These are phyloP conservation scores for Ambrosia trifida DNA, from an alignment of 129 eudicot genomes.

Conservation along the genomic window DNA sequence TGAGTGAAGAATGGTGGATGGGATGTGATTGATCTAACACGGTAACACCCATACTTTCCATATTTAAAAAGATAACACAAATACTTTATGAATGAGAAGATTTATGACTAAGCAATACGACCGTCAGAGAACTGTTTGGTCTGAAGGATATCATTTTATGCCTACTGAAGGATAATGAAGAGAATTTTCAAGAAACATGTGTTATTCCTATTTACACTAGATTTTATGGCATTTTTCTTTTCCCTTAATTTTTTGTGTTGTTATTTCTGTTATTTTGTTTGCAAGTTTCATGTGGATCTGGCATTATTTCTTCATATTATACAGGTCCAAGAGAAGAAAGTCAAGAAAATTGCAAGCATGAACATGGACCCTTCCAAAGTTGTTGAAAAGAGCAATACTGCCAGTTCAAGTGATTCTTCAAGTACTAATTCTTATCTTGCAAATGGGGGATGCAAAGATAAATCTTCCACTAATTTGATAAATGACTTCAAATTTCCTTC, in stretches of 20 bases:
- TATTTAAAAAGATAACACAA: background rate
- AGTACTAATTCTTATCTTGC: constrained; percentile 50
- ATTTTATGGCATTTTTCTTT: background rate
- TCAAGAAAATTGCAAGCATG: constrained; percentile 81
- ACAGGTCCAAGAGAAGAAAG: constrained; percentile 98
- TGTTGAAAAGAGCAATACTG: constrained; percentile 60
- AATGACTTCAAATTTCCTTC: constrained; percentile 71
- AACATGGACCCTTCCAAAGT: constrained; percentile 69
- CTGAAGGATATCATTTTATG: constrained; percentile 13
- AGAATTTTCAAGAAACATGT: background rate
- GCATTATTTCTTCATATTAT: constrained; percentile 13
- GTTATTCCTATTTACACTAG: background rate
- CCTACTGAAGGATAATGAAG: background rate
- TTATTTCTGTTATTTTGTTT: background rate
- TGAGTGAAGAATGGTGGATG: no score
- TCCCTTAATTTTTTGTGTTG: background rate
- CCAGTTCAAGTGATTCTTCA: constrained; percentile 67
- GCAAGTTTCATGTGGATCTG: constrained; percentile 3
- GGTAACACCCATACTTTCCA: background rate
- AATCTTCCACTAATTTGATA: constrained; percentile 46
- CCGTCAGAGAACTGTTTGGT: background rate
- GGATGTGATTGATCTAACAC: no score
- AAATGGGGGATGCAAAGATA: constrained; percentile 70
- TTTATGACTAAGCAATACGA: background rate
- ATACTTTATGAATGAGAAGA: background rate